Conservation (phyloP, 129 eudicot genomes). For the Flaveria ramosissima region DNA sequence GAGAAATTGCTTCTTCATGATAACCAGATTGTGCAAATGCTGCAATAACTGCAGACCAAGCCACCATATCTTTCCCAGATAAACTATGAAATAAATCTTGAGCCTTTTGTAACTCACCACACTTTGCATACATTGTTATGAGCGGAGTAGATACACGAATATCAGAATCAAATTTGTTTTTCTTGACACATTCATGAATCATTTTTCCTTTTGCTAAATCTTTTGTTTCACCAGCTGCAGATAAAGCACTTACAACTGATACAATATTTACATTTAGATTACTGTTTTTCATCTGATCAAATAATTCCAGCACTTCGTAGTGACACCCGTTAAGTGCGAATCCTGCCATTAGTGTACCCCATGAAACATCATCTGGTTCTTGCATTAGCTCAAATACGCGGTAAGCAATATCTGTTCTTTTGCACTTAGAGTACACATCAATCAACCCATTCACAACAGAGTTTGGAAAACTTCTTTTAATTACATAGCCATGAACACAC, state of each 20-base stretch:
- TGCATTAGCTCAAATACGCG: conserved; percentile 47
- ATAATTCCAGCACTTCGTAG: conserved; percentile 46
- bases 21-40: conserved; percentile 61
- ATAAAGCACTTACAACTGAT: conserved; percentile 56
- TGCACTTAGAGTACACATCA: conserved; percentile 64
- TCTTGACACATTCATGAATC: conserved; percentile 55
- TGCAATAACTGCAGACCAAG: conserved; percentile 77
- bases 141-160: conserved; percentile 59
- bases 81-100: conserved; percentile 44
- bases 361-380: conserved; percentile 56
- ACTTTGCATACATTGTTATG: conserved; percentile 66
- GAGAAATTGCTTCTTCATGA: conserved; percentile 50
- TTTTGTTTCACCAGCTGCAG: conserved; percentile 62
- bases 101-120: conserved; percentile 59
- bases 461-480: conserved; percentile 44
- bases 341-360: conserved; percentile 84
- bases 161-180: conserved; percentile 50
- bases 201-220: conserved; percentile 53
- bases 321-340: conserved; percentile 52
- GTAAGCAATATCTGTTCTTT: conserved; percentile 39
- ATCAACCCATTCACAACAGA: conserved; percentile 60
- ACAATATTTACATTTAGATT: conserved; percentile 45
- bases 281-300: conserved; percentile 47
- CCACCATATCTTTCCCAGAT: conserved; percentile 61
- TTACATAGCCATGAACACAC: conserved; percentile 53